These are phyloP conservation scores for Botryosphaeria agaves DNA, from an alignment of 2,329 filamentous ascomycete genomes.

Conservation along the genomic window DNA sequence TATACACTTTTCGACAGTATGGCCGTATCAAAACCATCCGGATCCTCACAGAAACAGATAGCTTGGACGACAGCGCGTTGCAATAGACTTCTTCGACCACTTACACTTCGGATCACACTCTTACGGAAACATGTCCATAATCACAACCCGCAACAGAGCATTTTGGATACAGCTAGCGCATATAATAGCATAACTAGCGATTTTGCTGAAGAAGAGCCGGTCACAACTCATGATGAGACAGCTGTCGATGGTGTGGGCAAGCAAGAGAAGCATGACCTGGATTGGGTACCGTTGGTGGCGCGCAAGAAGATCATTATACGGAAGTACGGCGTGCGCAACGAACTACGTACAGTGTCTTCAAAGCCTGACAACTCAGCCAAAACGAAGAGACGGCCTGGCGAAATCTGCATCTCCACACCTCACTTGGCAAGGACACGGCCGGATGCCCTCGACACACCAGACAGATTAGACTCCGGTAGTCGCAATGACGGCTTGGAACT, in stretches of 20 bases:
- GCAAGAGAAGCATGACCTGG: conserved; percentile 5
- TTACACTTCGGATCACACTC: conserved; percentile 21
- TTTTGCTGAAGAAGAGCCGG: neutral
- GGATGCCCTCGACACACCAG: too few species aligned
- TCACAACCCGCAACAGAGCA: too few species aligned
- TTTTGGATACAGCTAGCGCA: neutral
- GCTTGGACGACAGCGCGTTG: conserved; percentile 25
- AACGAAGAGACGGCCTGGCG: neutral
- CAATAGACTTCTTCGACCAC: conserved; percentile 23
- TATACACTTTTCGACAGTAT: too few species aligned
- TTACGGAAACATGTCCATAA: conserved; percentile 14
- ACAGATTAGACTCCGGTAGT: too few species aligned
- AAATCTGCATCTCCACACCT: neutral
- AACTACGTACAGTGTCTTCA: neutral
- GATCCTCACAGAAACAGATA: too few species aligned
- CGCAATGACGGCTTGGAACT: too few species aligned
- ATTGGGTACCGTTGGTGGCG: conserved; percentile 5
- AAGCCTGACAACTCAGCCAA: neutral
- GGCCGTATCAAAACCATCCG: too few species aligned
- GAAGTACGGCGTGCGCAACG: neutral
- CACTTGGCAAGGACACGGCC: conserved; percentile 6
- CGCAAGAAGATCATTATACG: neutral
- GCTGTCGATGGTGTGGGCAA: neutral
- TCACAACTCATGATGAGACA: neutral
- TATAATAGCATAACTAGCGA: too few species aligned